Base-by-base conservation (phyloP, 176 grass and related monocot species). In the Oryza glaberrima region DNA sequence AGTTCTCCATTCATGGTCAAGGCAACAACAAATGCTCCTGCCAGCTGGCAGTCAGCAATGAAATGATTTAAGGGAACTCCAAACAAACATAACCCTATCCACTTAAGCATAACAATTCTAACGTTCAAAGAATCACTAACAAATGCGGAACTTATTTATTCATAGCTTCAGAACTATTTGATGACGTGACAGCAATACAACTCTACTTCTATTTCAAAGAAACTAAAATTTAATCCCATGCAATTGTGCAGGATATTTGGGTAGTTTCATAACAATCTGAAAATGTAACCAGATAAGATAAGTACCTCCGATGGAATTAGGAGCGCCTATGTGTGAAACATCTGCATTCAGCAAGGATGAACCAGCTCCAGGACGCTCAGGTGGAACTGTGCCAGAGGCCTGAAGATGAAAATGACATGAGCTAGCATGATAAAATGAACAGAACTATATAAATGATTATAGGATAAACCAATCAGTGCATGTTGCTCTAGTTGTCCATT, bases 251-350 rank as follows among this genome's bases (percentile, higher is more conserved):
- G 5, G 56, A 61, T 22, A 63, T 63, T 63, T 9, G 9, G 0
- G 58, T 28, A 60, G 46, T 65, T 86, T 40, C n/a, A 4, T 35
- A 83, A 44, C 23, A 19, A 90, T 80, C 51, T 3, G n/a, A 74
- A 87, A 48, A 80, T 6, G 9, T 74, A 5, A 38, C 22, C 73
- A 65, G 70, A 78, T 22, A 40, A 87, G 52, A 34, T 41, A 60
- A 45, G 52, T 81, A 91, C 89, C 89, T 87, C 65, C 81, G 1
- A 84, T 46, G 14, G 80, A 61, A 81, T 87, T 87, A 80, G 79
- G 14, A 64, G 40, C 3, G 2, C 32, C 70, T 44, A 74, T 69
- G 65, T 26, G 76, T 4, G 64, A 69, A 84, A 76, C 64, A 76
- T 87, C 85, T 30, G 72, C 9, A 71, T 34, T 87, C 76, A 52